Evolutionary conservation across 352 stramenopile genomes (phyloP).

Genomic region (Pelagophyceae sp.): DNA sequence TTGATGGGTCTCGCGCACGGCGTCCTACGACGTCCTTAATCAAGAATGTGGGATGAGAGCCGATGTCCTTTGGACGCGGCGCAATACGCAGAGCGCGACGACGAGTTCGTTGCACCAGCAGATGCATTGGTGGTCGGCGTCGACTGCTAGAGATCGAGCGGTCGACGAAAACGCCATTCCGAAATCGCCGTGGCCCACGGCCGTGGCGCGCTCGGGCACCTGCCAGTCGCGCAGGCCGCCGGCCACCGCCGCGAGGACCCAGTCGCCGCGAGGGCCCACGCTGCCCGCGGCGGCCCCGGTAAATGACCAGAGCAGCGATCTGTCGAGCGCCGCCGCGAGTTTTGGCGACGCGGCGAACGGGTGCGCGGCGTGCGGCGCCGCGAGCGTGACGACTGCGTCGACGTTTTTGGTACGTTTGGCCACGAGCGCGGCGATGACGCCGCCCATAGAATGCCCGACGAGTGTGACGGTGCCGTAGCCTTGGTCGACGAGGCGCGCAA

Average conservation of each 20-base stretch:
- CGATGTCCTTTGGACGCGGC: no score
- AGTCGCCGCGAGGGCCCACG: not conserved
- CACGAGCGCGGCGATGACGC: not conserved
- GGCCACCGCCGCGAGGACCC: not conserved
- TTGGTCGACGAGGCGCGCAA: not conserved
- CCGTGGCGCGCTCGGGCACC: not conserved
- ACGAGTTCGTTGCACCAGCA: constrained; percentile 19
- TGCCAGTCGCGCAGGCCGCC: constrained; percentile 18
- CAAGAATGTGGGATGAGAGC: no score
- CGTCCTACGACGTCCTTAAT: no score
- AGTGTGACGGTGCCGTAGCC: not conserved
- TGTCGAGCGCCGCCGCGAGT: not conserved
- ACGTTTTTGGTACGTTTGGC: not conserved
- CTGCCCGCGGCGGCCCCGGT: no score
- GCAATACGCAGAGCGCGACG: not conserved
- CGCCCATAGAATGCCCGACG: constrained; percentile 14
- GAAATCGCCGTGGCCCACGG: not conserved
- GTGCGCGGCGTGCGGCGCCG: constrained; percentile 9
- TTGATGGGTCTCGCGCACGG: not conserved
- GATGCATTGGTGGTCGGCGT: constrained; percentile 14
- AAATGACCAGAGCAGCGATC: no score
- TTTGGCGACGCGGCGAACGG: not conserved
- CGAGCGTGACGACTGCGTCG: not conserved
- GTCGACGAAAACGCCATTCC: not conserved
- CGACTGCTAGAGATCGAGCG: not conserved